Percentiles rank a stretch among this genome's conserved stretches.
Evolutionary conservation across 2,329 filamentous ascomycete genomes (phyloP).

Genomic region (Diaporthe citrichinensis): DNA sequence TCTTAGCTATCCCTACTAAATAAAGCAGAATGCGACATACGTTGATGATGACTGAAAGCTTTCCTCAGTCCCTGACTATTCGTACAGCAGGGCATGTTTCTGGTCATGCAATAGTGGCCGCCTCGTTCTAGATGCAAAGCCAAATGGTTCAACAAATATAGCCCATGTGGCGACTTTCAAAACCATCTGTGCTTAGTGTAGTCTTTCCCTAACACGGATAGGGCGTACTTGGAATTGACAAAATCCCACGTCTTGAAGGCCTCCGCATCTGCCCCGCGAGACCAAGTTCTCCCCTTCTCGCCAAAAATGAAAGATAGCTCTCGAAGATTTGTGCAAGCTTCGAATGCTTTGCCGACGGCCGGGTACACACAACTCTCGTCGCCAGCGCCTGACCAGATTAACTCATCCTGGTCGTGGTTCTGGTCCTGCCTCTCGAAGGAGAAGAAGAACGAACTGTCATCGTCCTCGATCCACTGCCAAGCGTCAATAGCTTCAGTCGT

Average conservation of each 20-base stretch:
- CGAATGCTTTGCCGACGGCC: neutral
- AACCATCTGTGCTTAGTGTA: neutral
- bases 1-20: neutral
- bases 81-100: neutral
- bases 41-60: neutral
- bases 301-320: neutral
- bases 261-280: neutral
- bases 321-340: neutral
- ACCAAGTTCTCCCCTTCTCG: neutral
- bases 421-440: neutral
- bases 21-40: neutral
- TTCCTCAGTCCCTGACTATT: neutral
- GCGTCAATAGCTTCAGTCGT: neutral
- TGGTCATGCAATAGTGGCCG: no score
- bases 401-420: neutral
- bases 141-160: no score
- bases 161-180: neutral
- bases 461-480: neutral
- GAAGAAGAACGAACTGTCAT: neutral
- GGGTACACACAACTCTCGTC: neutral
- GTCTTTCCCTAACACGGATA: neutral
- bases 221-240: neutral
- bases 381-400: neutral
- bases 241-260: neutral
- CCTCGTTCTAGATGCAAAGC: no score